Evolutionary conservation across 768 basidiomycete genomes (phyloP).

Genomic region (Epithele typhae): DNA sequence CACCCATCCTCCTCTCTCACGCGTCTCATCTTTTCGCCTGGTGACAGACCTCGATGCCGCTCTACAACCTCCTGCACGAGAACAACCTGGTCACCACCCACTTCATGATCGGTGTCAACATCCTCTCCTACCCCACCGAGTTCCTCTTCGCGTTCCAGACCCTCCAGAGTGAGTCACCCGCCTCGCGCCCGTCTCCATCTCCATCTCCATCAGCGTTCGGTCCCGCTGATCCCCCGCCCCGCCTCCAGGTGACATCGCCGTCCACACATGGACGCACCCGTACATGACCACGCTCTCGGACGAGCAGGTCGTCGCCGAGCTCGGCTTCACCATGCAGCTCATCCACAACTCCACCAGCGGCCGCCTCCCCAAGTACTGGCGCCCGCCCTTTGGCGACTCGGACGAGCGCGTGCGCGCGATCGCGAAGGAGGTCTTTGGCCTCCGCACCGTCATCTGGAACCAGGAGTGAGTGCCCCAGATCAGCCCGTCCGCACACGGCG

Average conservation of each 20-base stretch:
- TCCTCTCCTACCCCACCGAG: slow-evolving; percentile 49
- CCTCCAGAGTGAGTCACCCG: slow-evolving; percentile 10
- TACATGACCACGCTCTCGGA: slow-evolving; percentile 48
- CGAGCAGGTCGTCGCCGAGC: slow-evolving; percentile 38
- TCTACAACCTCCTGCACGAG: slow-evolving; percentile 64
- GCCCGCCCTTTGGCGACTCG: slow-evolving; percentile 84
- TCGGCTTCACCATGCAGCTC: slow-evolving; percentile 53
- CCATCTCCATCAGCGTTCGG: not conserved
- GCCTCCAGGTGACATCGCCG: slow-evolving; percentile 32
- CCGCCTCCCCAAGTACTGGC: slow-evolving; percentile 70
- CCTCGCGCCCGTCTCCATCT: not conserved
- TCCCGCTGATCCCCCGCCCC: slow-evolving; percentile 3
- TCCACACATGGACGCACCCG: slow-evolving; percentile 44
- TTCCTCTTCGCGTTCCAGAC: slow-evolving; percentile 50
- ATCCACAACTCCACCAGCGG: slow-evolving; percentile 61
- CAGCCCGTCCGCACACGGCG: not conserved
- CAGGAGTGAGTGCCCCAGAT: slow-evolving; percentile 53
- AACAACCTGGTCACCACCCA: slow-evolving; percentile 75
- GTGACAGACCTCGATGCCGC: slow-evolving; percentile 29
- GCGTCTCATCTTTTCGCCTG: too few relatives aligned
- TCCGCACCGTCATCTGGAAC: slow-evolving; percentile 89
- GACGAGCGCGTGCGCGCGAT: slow-evolving; percentile 84
- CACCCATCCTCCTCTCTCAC: slow-evolving; percentile 24
- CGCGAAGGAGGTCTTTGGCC: slow-evolving; percentile 80
- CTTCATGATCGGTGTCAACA: slow-evolving; percentile 85